Evolutionary conservation across 768 basidiomycete genomes (phyloP).

Genomic region (Boletus rex-veris): DNA sequence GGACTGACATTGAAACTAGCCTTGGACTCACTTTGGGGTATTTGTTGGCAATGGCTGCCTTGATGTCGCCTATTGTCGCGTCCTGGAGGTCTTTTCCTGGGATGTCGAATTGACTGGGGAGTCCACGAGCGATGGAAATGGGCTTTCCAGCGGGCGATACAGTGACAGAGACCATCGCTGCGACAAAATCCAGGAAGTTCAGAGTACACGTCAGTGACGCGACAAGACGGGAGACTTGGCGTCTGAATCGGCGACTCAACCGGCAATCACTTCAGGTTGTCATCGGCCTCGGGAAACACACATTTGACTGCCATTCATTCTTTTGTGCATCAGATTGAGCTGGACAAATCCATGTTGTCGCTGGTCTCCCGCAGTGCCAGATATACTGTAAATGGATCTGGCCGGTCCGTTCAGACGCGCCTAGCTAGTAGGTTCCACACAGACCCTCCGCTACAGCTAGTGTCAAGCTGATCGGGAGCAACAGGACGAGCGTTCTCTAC

Average conservation of each 20-base stretch:
- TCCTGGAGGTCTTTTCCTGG: conserved; percentile 39
- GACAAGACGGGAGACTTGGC: not conserved
- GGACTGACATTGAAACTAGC: not conserved
- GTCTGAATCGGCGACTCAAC: not conserved
- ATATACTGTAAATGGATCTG: not conserved
- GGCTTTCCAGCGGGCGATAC: conserved; percentile 49
- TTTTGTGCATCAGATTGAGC: not conserved
- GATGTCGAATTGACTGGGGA: conserved; percentile 53
- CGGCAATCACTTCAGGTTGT: not conserved
- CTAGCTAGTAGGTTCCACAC: conserved; percentile 3
- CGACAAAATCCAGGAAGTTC: not conserved
- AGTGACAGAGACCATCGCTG: conserved; percentile 50
- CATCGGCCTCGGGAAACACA: too few species aligned
- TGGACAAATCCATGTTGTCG: conserved; percentile 8
- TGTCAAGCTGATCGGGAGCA: conserved; percentile 5
- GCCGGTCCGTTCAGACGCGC: not conserved
- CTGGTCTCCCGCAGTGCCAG: not conserved
- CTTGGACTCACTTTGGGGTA: conserved; percentile 43
- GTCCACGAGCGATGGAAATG: conserved; percentile 44
- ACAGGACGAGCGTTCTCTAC: conserved; percentile 21
- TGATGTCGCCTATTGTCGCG: conserved; percentile 67
- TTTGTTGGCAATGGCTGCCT: conserved; percentile 55
- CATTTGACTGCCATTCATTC: not conserved
- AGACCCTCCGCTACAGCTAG: not conserved
- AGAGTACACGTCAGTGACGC: too few species aligned